Conservation (phyloP, 352 stramenopile species). For the Phytophthora pluvialis region DNA sequence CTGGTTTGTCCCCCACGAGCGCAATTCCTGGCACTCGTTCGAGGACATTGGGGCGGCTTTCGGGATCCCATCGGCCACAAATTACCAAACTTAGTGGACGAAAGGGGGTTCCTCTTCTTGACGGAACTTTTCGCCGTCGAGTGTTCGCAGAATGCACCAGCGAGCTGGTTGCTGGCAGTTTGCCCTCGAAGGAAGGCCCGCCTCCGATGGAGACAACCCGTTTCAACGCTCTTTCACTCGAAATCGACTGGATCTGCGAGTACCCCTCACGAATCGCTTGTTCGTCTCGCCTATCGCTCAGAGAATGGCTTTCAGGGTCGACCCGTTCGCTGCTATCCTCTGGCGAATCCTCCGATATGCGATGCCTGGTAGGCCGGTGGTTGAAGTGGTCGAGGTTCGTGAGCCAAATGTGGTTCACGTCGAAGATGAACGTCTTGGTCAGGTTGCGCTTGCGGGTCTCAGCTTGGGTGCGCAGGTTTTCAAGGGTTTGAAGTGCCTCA, state of each 20-base stretch:
- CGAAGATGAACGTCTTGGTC: slow-evolving; percentile 83
- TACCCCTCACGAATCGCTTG: slow-evolving; percentile 68
- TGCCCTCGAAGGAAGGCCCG: slow-evolving; percentile 15
- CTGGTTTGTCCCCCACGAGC: slow-evolving; percentile 39
- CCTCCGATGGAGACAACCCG: slow-evolving; percentile 47
- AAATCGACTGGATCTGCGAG: slow-evolving; percentile 83
- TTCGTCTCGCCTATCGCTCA: slow-evolving; percentile 62
- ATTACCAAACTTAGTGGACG: slow-evolving; percentile 63
- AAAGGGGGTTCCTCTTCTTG: slow-evolving; percentile 27
- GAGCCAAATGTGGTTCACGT: slow-evolving; percentile 93
- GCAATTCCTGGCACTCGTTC: slow-evolving; percentile 51
- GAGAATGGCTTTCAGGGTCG: slow-evolving; percentile 20
- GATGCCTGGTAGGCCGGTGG: slow-evolving; percentile 33
- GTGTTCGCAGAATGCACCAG: slow-evolving; percentile 11
- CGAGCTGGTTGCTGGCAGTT: slow-evolving; percentile 4
- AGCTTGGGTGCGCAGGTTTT: slow-evolving; percentile 71
- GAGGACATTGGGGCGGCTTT: slow-evolving; percentile 29
- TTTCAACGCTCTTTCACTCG: slow-evolving; percentile 59
- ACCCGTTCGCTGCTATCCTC: slow-evolving; percentile 29
- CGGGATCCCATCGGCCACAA: slow-evolving; percentile 54
- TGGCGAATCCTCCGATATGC: slow-evolving; percentile 6
- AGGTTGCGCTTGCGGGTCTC: slow-evolving; percentile 76
- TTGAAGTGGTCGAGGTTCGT: slow-evolving; percentile 92
- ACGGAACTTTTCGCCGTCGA: slow-evolving; percentile 22
- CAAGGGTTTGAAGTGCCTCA: slow-evolving; percentile 64